Conservation (phyloP, 2,329 filamentous ascomycete species). For the Neurospora sp. region DNA sequence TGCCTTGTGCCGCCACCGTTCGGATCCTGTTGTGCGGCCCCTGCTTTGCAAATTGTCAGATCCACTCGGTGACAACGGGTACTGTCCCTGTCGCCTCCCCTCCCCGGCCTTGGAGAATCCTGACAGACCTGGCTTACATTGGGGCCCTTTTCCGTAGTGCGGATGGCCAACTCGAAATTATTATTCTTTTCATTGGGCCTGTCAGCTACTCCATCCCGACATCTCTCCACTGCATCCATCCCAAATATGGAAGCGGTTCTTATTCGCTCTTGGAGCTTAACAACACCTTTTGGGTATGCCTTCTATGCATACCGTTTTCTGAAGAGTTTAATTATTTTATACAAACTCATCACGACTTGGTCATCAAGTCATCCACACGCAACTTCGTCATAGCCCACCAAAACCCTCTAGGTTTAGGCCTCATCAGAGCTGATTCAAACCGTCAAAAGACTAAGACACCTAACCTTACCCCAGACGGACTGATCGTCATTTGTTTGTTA, state of each 20-base stretch:
- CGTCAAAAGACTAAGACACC: not conserved
- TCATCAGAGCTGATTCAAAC: not conserved
- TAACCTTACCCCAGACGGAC: not conserved
- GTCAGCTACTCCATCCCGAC: not conserved
- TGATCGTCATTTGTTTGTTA: not conserved
- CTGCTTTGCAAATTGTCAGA: not conserved
- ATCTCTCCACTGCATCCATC: not conserved
- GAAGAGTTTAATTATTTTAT: not conserved
- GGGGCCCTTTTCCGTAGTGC: not conserved
- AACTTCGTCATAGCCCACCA: not conserved
- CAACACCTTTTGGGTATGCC: not conserved
- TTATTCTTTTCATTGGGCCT: not conserved
- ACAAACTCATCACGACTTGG: not conserved
- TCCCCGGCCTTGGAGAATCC: not conserved
- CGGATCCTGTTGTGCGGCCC: not conserved
- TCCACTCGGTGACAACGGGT: not conserved
- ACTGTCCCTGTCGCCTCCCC: not conserved
- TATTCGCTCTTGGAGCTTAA: not conserved
- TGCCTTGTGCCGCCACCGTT: not conserved
- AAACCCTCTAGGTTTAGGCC: not conserved
- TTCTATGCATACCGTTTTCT: not conserved
- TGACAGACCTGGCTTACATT: not conserved
- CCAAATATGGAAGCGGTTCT: not conserved
- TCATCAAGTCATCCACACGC: not conserved
- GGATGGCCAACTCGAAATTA: not conserved